Evolutionary conservation across 2,329 filamentous ascomycete genomes (phyloP), one percentile per base, ranked within the genome.

Genomic region (Hymenotorrendiella dingleyae): DNA sequence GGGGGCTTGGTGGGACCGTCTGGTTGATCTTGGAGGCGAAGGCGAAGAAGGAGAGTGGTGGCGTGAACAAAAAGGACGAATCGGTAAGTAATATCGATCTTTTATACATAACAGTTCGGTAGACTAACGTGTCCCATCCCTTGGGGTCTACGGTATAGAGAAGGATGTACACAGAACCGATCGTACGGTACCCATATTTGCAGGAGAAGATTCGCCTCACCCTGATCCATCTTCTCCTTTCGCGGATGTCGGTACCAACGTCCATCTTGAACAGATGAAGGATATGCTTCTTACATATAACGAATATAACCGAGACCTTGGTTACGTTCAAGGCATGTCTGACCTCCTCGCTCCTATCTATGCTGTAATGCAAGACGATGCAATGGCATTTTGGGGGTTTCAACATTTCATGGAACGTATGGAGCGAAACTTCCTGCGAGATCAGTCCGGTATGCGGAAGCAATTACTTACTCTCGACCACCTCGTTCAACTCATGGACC

Each of bases 261-360:
- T 96, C 5, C 93, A 98, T 64, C 76, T 98, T 50, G 93, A 98
- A 66, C 93, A 98, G 68, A 86, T 98, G 79, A 98, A 98, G 67
- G 93, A 98, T 62, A 94, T 98, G 86, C 81, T 98, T 1, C 74
- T 98, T 14, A 97, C 93, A 0, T 98, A 98, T 65, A 97, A 98
- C 62, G 93, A 98, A 67, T 94, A 94, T 67, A 98, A 98, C 68
- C 86, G 82, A 46, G 87, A 93, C 45, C 76, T 98, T 3, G 93
- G 94, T 36, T 98, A 98, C 60, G 93, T 98, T 1, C 93, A 98
- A 68, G 93, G 93, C 48, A 98, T 98, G 93, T 96, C 89, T 10
- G 93, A 98, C 64, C 78, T 98, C 1, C 78, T 98, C 7, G 89
- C 93, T 0, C 93, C 93, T 2, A 88, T 98, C 47, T 98, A 98